A percentile compares a stretch with the other conserved stretches of the same genome.
These are phyloP conservation scores for Paecilomyces variotii DNA, from an alignment of 2,329 filamentous ascomycete genomes.

Conservation along the genomic window DNA sequence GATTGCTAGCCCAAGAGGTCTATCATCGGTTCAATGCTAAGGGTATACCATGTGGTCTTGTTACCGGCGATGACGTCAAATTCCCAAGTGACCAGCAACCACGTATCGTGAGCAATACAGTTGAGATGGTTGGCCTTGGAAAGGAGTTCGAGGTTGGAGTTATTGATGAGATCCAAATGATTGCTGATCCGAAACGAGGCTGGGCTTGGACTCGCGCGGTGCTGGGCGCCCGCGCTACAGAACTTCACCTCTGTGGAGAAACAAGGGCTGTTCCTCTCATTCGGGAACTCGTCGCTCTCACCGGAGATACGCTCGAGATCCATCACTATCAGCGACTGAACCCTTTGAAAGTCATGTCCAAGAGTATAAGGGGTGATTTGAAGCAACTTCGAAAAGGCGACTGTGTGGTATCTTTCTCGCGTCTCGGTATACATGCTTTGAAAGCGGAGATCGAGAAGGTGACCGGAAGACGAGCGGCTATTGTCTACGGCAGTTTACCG, in stretches of 20 bases:
- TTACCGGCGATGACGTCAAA: constrained; percentile 87
- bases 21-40: constrained; percentile 77
- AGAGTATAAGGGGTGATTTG: constrained; percentile 58
- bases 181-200: constrained; percentile 68
- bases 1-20: constrained; percentile 88
- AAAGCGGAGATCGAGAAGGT: constrained; percentile 67
- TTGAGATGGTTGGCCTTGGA: constrained; percentile 71
- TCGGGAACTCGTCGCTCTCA: constrained; percentile 63
- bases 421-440: constrained; percentile 70
- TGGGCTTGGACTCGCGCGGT: constrained; percentile 94
- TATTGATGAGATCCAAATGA: constrained; percentile 99
- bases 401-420: constrained; percentile 79
- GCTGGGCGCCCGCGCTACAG: constrained; percentile 75
- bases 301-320: constrained; percentile 74
- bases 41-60: constrained; percentile 65
- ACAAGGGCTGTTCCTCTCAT: constrained; percentile 73
- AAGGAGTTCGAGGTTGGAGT: constrained; percentile 73
- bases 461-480: constrained; percentile 75
- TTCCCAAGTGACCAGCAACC: constrained; percentile 51
- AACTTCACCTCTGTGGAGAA: constrained; percentile 91
- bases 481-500: constrained; percentile 85
- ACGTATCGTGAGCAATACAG: constrained; percentile 74
- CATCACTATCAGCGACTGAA: constrained; percentile 80
- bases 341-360: constrained; percentile 58
- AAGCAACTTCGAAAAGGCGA: constrained; percentile 74